These are phyloP conservation scores for Geotrichum bryndzae DNA, from an alignment of 1,139 yeast genomes.

Conservation along the genomic window DNA sequence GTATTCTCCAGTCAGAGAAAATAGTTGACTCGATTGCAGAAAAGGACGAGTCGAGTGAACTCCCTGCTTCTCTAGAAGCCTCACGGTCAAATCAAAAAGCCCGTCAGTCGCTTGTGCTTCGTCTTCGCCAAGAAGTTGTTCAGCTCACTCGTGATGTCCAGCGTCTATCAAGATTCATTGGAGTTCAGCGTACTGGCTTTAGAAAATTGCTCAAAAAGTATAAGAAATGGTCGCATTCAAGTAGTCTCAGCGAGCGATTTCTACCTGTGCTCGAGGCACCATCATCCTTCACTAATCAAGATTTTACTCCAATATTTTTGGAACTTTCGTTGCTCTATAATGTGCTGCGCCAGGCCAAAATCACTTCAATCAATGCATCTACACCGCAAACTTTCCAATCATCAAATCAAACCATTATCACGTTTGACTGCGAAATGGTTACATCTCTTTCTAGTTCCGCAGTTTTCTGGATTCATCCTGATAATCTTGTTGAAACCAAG, in stretches of 20 bases:
- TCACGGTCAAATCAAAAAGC: constrained; percentile 17
- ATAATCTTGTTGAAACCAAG: constrained; percentile 37
- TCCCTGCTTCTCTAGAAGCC: background rate
- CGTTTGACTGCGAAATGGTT: constrained; percentile 38
- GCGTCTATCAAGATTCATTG: constrained; percentile 63
- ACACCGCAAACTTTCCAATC: constrained; percentile 21
- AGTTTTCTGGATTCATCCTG: constrained; percentile 40
- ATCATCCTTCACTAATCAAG: constrained; percentile 57
- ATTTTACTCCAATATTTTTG: constrained; percentile 57
- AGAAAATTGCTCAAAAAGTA: constrained; percentile 78
- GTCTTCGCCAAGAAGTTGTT: constrained; percentile 35
- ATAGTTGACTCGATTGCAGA: constrained; percentile 34
- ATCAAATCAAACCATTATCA: constrained; percentile 24
- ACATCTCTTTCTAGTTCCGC: constrained; percentile 28
- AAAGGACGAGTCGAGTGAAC: constrained; percentile 18
- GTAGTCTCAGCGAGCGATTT: constrained; percentile 31
- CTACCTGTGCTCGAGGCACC: constrained; percentile 35
- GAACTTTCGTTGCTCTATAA: constrained; percentile 58
- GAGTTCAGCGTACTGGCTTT: constrained; percentile 76
- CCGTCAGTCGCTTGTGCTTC: constrained; percentile 28
- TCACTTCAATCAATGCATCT: constrained; percentile 15
- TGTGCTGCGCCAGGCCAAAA: constrained; percentile 37
- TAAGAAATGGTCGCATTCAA: constrained; percentile 50
- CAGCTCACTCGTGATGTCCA: constrained; percentile 57
- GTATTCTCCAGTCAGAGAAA: constrained; percentile 39